These are phyloP conservation scores for Sicyos baderoa DNA, from an alignment of 306 rosid species.

Conservation along the genomic window DNA sequence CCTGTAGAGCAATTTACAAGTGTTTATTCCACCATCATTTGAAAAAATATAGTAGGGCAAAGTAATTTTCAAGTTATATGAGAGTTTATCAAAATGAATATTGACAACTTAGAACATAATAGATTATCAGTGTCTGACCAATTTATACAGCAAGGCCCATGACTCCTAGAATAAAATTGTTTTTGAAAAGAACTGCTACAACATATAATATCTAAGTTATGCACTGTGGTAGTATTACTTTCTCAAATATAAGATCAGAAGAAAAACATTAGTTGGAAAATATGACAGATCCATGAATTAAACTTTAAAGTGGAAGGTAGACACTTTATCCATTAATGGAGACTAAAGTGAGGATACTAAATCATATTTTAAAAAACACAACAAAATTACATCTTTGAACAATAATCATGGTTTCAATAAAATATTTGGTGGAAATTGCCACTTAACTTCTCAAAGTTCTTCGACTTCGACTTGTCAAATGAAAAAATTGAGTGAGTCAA, in stretches of 20 bases:
- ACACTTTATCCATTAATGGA: neutral
- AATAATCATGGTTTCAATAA: neutral
- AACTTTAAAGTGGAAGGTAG: neutral
- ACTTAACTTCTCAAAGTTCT: neutral
- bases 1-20: neutral
- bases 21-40: neutral
- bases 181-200: no score
- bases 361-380: neutral
- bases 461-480: neutral
- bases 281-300: neutral
- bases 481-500: neutral
- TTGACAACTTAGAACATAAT: neutral
- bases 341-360: neutral
- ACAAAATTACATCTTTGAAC: neutral
- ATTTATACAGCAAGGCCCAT: neutral
- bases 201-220: no score
- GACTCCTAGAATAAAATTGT: neutral
- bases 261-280: neutral
- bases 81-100: conserved; percentile 2
- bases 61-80: neutral
- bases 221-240: no score
- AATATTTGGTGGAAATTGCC: neutral
- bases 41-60: neutral
- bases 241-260: neutral
- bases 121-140: neutral